A percentile compares a stretch with the other conserved stretches of the same genome.
phyloP scores from a whole-genome alignment of 2,329 filamentous ascomycete species.

The Ceratocystiopsis minuta region DNA sequence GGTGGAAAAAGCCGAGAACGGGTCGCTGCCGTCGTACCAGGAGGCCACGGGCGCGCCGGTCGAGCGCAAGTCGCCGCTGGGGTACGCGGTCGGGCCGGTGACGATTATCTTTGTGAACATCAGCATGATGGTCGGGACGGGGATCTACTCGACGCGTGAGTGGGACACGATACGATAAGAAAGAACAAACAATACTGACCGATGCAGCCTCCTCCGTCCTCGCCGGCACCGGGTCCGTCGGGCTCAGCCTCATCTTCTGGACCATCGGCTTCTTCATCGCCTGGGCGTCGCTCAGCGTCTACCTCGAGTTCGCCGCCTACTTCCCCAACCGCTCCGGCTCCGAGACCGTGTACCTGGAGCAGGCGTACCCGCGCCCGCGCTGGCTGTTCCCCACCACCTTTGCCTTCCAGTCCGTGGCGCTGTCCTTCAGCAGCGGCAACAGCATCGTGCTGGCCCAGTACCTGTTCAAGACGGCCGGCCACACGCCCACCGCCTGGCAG shows the following conservation, averaged over 20 bases:
- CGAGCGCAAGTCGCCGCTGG: conserved; percentile 38
- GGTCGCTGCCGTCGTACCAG: conserved; percentile 18
- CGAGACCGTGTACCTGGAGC: conserved; percentile 51
- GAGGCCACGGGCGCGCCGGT: conserved; percentile 44
- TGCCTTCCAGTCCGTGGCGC: conserved; percentile 42
- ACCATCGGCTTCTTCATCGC: conserved; percentile 42
- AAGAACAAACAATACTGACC: not conserved
- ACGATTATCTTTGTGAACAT: conserved; percentile 42
- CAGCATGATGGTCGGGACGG: conserved; percentile 45
- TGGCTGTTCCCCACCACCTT: conserved; percentile 48
- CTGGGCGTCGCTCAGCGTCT: conserved; percentile 34
- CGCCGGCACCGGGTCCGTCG: conserved; percentile 40
- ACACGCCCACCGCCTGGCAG: conserved; percentile 39
- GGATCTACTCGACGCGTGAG: conserved; percentile 43
- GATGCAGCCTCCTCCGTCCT: conserved; percentile 37
- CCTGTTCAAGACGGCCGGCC: conserved; percentile 36
- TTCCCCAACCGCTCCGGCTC: conserved; percentile 49
- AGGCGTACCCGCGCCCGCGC: conserved; percentile 44
- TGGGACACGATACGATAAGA: not conserved
- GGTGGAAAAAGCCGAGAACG: conserved; percentile 10
- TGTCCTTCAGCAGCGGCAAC: conserved; percentile 50
- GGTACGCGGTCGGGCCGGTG: conserved; percentile 35
- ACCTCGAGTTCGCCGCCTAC: conserved; percentile 45
- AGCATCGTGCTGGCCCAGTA: conserved; percentile 46
- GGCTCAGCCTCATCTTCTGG: conserved; percentile 46